Evolutionary conservation across 371 early-diverging fungal genomes (phyloP).

Genomic region (Paramicrosporidium saccamoebae): DNA sequence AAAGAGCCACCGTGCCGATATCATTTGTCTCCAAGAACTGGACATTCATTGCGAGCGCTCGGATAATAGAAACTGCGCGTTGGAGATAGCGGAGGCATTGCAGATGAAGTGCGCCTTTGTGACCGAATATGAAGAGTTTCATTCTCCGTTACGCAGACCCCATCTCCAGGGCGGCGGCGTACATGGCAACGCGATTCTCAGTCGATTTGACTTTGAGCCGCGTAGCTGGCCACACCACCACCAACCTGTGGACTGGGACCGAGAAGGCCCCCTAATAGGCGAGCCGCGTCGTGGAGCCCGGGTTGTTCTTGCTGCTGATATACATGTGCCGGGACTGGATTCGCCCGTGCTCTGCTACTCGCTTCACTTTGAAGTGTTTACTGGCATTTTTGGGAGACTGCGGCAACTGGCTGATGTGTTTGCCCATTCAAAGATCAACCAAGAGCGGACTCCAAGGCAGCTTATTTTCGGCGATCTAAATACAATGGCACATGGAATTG

Average conservation of each 20-base stretch:
- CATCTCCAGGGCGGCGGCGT: conserved; percentile 28
- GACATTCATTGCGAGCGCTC: conserved; percentile 31
- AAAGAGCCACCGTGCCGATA: conserved; percentile 19
- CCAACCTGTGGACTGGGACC: conserved; percentile 35
- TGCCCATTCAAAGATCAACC: conserved; percentile 11
- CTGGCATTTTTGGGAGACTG: conserved; percentile 25
- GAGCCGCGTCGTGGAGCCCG: conserved; percentile 16
- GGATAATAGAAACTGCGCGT: conserved; percentile 17
- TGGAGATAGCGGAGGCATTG: conserved; percentile 14
- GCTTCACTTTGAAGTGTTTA: conserved; percentile 41
- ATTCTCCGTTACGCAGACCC: conserved; percentile 12
- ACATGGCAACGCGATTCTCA: conserved; percentile 48
- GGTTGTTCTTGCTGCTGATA: conserved; percentile 5
- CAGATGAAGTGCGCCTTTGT: conserved; percentile 23
- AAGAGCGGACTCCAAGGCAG: conserved; percentile 14
- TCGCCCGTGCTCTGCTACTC: conserved; percentile 13
- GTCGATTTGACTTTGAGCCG: conserved; percentile 20
- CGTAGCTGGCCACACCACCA: conserved; percentile 19
- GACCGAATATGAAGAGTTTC: conserved; percentile 32
- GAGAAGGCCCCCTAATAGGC: conserved; percentile 13
- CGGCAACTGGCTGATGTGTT: conserved; percentile 25
- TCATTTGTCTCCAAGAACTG: conserved; percentile 19
- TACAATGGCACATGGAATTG: conserved; percentile 43
- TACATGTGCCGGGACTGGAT: conserved; percentile 2
- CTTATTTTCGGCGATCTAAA: conserved; percentile 39